These are phyloP conservation scores for Pezicula rhizophila DNA, from an alignment of 2,329 filamentous ascomycete species.

Conservation along the genomic window DNA sequence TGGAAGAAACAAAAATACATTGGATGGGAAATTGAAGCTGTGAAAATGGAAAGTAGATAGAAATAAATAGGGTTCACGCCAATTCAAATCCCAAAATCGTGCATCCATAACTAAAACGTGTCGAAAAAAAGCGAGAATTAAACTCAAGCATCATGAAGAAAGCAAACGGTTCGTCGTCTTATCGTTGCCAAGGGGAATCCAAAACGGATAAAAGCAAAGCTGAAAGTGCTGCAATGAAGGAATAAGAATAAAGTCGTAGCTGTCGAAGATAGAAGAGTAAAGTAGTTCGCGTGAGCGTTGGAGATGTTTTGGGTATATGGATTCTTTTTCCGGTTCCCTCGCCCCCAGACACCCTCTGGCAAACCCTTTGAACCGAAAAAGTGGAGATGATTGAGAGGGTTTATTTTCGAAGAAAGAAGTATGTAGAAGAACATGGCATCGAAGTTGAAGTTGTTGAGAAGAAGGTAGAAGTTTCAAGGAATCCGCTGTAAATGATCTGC, in stretches of 20 bases:
- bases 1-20: constrained; percentile 1
- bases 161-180: too few species aligned
- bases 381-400: not conserved
- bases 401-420: not conserved
- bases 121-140: too few species aligned
- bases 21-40: constrained; percentile 3
- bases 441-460: constrained; percentile 3
- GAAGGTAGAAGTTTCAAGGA: not conserved
- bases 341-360: not conserved
- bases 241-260: constrained; percentile 11
- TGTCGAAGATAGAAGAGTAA: constrained; percentile 9
- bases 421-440: constrained; percentile 12
- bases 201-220: constrained; percentile 2
- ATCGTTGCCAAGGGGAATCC: constrained; percentile 6
- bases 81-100: too few species aligned
- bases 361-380: not conserved
- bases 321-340: not conserved
- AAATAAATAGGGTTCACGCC: too few species aligned
- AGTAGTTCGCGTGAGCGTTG: constrained; percentile 24
- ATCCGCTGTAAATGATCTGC: not conserved
- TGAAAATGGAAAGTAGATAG: not conserved
- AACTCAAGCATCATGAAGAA: too few species aligned
- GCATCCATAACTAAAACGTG: too few species aligned
- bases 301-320: constrained; percentile 14
- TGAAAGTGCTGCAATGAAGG: constrained; percentile 8